Evolutionary conservation across 768 basidiomycete genomes (phyloP), one percentile per base, ranked within the genome.

Genomic region (Amylocystis lapponica): DNA sequence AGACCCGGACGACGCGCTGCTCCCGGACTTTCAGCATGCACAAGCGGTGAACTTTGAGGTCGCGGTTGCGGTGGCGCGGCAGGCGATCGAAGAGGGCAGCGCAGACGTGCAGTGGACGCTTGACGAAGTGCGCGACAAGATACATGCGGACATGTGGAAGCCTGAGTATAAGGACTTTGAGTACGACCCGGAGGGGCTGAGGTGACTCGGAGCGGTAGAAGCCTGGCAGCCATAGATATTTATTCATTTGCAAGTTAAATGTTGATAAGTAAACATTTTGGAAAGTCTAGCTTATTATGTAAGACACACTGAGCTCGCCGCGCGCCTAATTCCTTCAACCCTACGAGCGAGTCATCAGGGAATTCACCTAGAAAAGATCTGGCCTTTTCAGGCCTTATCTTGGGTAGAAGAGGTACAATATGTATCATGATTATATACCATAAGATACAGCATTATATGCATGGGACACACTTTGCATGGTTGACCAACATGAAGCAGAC

Each of bases 61-160:
- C n/a, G 88, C 79, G 0, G 68, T 87, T 0, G 86, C 86, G 0
- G 90, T 94, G 12, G 79, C 86, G 1, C 78, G 87, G 58, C 77
- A 85, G 48, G 84, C 89, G 0, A 71, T 87, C 22, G 69, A 76
- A 22, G 89, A 94, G 54, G 87, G 85, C 1, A 70, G 68, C 32
- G 78, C 81, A 0, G 65, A 66, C 10, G 76, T 78, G 5, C 61
- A 73, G 16, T 89, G 83, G 80, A 64, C 59, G 27, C 71, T 75
- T 51, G 72, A 71, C 20, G 76, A 81, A 41, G 76, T 81, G 12
- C 68, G 77, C 53, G 65, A 69, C 35, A 68, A 64, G 47, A 78
- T 77, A 9, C 62, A 59, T 39, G 66, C 69, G 52, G 66, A 63
- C 57, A 61, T 76, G 42, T 89, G 87, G 87, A 62, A 67, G 25